Conservation (phyloP, 108 stramenopile genomes). For the Skeletonema potamos region DNA sequence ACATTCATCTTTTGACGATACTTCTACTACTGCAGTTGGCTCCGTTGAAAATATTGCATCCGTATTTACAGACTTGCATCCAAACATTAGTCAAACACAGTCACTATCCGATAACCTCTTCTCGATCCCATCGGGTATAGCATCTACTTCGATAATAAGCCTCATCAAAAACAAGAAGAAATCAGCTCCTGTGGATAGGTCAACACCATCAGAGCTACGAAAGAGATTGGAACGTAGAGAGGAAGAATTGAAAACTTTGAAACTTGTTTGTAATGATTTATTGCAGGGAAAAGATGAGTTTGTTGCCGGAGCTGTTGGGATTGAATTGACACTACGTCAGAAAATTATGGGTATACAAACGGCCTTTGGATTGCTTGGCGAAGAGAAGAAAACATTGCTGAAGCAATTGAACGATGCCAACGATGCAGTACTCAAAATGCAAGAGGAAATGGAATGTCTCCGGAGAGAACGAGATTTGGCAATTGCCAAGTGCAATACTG, state of each 20-base stretch:
- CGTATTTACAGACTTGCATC: not conserved
- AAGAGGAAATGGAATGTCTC: not conserved
- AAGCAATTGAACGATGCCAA: not conserved
- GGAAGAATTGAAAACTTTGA: not conserved
- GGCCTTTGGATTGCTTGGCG: not conserved
- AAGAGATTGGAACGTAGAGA: not conserved
- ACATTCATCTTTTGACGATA: not conserved
- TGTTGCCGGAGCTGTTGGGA: not conserved
- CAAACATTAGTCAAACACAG: not conserved
- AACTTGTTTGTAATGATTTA: not conserved
- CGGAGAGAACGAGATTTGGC: slow-evolving; percentile 4
- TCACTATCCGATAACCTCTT: not conserved
- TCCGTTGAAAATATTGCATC: not conserved
- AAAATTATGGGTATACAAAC: not conserved
- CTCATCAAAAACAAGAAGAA: not conserved
- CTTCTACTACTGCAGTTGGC: not conserved
- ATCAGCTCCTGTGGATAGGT: not conserved
- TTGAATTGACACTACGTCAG: not conserved
- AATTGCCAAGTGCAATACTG: not conserved
- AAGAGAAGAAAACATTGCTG: not conserved
- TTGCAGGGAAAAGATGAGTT: not conserved
- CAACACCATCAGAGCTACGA: not conserved
- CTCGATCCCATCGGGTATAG: not conserved
- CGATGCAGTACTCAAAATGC: not conserved
- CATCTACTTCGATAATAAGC: not conserved